Evolutionary conservation across 2,329 filamentous ascomycete species (phyloP).

Genomic region (Trematosphaeria pertusa): DNA sequence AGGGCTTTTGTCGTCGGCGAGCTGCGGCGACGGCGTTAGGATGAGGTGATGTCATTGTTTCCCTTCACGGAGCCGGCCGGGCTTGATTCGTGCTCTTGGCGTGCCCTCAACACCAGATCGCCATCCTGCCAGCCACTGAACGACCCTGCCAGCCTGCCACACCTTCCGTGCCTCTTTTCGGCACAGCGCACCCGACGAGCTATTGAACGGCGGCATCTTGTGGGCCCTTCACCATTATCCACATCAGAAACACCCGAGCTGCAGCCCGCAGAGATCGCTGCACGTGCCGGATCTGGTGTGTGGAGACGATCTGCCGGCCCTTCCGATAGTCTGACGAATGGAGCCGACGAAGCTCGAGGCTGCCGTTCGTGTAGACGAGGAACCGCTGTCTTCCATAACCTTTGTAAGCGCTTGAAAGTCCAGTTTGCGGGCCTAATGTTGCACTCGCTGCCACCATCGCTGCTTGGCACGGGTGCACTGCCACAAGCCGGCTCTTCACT

Average conservation of each 20-base stretch:
- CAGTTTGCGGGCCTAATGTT: too few relatives aligned
- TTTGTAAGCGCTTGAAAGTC: too few relatives aligned
- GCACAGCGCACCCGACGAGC: background rate
- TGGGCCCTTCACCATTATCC: too few relatives aligned
- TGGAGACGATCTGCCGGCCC: slow-evolving; percentile 8
- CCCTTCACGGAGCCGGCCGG: slow-evolving; percentile 4
- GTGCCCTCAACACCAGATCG: slow-evolving; percentile 5
- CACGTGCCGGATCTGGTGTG: background rate
- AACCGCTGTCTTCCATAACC: too few relatives aligned
- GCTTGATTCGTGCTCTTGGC: too few relatives aligned
- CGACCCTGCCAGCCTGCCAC: background rate
- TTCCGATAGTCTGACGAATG: background rate
- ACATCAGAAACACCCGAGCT: background rate
- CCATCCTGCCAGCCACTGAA: slow-evolving; percentile 9
- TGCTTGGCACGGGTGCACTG: too few relatives aligned
- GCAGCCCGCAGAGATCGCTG: background rate
- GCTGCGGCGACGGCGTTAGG: slow-evolving; percentile 10
- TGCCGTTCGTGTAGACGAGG: too few relatives aligned
- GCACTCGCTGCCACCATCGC: too few relatives aligned
- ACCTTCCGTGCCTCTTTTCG: background rate
- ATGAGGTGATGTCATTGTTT: slow-evolving; percentile 23
- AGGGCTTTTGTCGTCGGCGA: slow-evolving; percentile 16
- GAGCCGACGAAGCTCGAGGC: background rate
- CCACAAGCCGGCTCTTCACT: too few relatives aligned
- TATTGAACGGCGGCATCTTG: too few relatives aligned